A percentile compares a stretch with the other conserved stretches of the same genome.
Evolutionary conservation across 1,284 basidiomycete species (phyloP).

Genomic region (Sporisorium iseilematis-ciliati): DNA sequence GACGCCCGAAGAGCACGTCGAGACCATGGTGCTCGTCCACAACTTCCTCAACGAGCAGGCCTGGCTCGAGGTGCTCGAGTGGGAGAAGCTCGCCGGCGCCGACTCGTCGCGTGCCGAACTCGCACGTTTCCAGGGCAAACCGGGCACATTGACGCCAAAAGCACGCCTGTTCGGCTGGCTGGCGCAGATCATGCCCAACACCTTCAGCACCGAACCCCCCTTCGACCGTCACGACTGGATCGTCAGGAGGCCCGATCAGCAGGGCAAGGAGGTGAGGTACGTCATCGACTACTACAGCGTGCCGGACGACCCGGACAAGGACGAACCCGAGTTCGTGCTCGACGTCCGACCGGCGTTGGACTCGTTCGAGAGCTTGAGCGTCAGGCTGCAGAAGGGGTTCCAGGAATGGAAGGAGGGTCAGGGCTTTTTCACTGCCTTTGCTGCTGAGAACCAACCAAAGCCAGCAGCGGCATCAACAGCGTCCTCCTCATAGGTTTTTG

Average conservation of each 20-base stretch:
- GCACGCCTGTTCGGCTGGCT: slow-evolving; percentile 86
- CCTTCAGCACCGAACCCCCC: slow-evolving; percentile 90
- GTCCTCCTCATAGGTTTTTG: slow-evolving; percentile 1
- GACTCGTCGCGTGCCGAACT: slow-evolving; percentile 74
- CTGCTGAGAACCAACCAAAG: slow-evolving; percentile 23
- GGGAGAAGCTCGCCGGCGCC: slow-evolving; percentile 76
- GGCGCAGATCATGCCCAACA: slow-evolving; percentile 86
- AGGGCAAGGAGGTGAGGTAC: slow-evolving; percentile 65
- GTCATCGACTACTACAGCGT: slow-evolving; percentile 69
- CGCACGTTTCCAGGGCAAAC: slow-evolving; percentile 87
- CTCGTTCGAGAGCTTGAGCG: slow-evolving; percentile 49
- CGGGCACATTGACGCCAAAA: slow-evolving; percentile 83
- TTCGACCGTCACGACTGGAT: slow-evolving; percentile 99
- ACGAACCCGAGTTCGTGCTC: slow-evolving; percentile 64
- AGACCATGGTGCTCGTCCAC: slow-evolving; percentile 97
- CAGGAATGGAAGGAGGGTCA: slow-evolving; percentile 61
- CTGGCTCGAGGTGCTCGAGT: slow-evolving; percentile 93
- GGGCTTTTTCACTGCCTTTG: slow-evolving; percentile 45
- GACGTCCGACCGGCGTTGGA: slow-evolving; percentile 65
- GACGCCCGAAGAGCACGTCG: slow-evolving; percentile 94
- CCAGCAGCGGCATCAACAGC: slow-evolving; percentile 14
- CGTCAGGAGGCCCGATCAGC: slow-evolving; percentile 76
- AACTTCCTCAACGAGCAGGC: slow-evolving; percentile 98
- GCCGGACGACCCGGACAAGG: slow-evolving; percentile 57
- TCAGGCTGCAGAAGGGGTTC: slow-evolving; percentile 51